Evolutionary conservation across 345 rosid genomes (phyloP).

Genomic region (Eucalyptus leucophloia): DNA sequence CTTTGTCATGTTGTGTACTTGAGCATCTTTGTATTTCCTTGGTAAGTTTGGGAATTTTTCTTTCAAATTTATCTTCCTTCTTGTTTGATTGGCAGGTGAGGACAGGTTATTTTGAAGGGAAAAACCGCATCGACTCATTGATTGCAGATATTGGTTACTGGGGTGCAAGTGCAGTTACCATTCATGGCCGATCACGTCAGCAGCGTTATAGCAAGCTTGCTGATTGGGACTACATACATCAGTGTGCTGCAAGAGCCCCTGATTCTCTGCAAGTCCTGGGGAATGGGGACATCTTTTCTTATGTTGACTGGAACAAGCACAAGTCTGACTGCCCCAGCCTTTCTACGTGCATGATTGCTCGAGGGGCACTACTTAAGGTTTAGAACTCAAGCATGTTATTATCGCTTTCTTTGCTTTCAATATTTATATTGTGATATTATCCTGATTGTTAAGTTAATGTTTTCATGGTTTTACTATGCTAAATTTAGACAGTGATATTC

Average conservation of each 20-base stretch:
- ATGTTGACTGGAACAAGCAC: constrained; percentile 79
- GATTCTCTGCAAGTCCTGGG: constrained; percentile 58
- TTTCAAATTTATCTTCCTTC: neutral
- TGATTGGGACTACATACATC: constrained; percentile 84
- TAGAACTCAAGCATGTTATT: neutral
- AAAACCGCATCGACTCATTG: constrained; percentile 65
- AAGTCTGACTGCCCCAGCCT: constrained; percentile 69
- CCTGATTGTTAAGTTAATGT: neutral
- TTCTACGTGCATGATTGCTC: constrained; percentile 83
- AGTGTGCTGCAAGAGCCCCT: constrained; percentile 57
- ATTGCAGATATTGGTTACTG: constrained; percentile 64
- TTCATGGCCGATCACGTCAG: constrained; percentile 93
- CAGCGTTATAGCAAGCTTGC: constrained; percentile 91
- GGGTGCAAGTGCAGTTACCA: constrained; percentile 82
- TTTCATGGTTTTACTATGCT: neutral
- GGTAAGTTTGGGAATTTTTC: neutral
- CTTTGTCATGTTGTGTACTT: neutral
- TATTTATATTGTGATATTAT: neutral
- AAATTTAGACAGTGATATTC: neutral
- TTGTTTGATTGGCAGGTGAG: constrained; percentile 42
- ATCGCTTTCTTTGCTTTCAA: neutral
- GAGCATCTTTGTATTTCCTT: neutral
- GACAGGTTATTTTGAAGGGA: constrained; percentile 75
- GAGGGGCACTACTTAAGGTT: constrained; percentile 88
- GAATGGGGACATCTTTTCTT: constrained; percentile 79